Evolutionary conservation across 2,329 filamentous ascomycete species (phyloP).

Genomic region (Zalaria sp.): DNA sequence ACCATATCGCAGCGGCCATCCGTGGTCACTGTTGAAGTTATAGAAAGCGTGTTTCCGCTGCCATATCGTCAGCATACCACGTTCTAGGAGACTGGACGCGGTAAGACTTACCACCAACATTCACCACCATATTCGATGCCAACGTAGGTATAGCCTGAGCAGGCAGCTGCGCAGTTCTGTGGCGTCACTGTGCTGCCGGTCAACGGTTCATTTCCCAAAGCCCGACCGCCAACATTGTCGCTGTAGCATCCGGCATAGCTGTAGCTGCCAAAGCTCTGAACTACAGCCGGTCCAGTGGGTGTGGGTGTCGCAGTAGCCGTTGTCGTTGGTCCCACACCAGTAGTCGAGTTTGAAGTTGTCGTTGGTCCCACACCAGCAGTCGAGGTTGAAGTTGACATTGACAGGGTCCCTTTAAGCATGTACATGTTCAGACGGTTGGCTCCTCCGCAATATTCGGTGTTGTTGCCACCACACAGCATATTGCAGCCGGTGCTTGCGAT

Average conservation of each 20-base stretch:
- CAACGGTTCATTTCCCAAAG: conserved; percentile 4
- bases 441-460: conserved; percentile 16
- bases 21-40: neutral
- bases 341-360: conserved; percentile 3
- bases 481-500: conserved; percentile 12
- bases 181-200: conserved; percentile 20
- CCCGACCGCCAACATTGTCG: conserved; percentile 12
- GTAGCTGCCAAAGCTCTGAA: conserved; percentile 12
- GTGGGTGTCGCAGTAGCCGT: conserved; percentile 2
- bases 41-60: conserved; percentile 10
- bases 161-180: conserved; percentile 21
- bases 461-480: conserved; percentile 16
- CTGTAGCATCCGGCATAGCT: conserved; percentile 13
- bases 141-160: conserved; percentile 19
- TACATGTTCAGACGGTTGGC: conserved; percentile 17
- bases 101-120: conserved; percentile 15
- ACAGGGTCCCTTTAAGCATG: conserved; percentile 5
- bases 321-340: conserved; percentile 2
- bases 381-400: conserved; percentile 1
- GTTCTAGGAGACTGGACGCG: no score
- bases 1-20: conserved; percentile 11
- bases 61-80: no score
- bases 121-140: conserved; percentile 22
- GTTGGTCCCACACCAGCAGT: conserved; percentile 4
- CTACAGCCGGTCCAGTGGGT: conserved; percentile 8